Base-by-base conservation (phyloP, 163 green algal species). In the Chlamydomonas reinhardtii region DNA sequence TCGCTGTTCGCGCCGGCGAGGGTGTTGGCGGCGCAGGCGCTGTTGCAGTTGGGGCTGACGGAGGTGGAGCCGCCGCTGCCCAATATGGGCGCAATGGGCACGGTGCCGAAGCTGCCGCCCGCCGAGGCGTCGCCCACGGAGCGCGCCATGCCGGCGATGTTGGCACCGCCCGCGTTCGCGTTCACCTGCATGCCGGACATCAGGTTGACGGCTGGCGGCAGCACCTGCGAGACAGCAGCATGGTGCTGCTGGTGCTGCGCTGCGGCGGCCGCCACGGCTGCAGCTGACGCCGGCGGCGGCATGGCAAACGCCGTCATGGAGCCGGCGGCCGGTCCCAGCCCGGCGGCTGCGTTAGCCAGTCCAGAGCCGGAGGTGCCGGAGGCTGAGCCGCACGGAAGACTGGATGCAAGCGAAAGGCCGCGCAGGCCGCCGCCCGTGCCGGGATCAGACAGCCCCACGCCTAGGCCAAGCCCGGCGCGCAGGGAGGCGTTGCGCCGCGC, bases 61-160 rank as follows among this genome's bases (percentile, higher is more conserved):
- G 68, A 78, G 2, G 68, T 73, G 24, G 68, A 78, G 66, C 78
- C 78, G 37, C 68, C 78, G 77, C 77, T 84, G 43, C 77, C 77
- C 1, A 37, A 43, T 19, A 69, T 27, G 29, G 66, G 6, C 6
- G 48, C 39, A 29, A 24, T 27, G 25, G 65, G 76, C 43, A 35
- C 39, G 16, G 68, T 54, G 78, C 78, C 52, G 62, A 85, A 85
- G 68, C 78, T 85, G 78, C 52, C 71, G 52, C 52, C 52, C 5
- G 78, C 68, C 2, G 68, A 56, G 48, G 48, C 48, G 48, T 56
- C 52, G 32, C 61, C 78, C n/a, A 85, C 16, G 12, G 78, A 76
- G 3, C 66, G 64, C 29, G 29, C n/a, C 14, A n/a, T 39, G n/a
- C 5, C 31, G 32, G 68, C 35, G 52, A n/a, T 52, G 73, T 2